Percentiles rank a stretch among this genome's conserved stretches.
phyloP scores from a whole-genome alignment of 1,284 basidiomycete species.

The Pholiota adiposa region DNA sequence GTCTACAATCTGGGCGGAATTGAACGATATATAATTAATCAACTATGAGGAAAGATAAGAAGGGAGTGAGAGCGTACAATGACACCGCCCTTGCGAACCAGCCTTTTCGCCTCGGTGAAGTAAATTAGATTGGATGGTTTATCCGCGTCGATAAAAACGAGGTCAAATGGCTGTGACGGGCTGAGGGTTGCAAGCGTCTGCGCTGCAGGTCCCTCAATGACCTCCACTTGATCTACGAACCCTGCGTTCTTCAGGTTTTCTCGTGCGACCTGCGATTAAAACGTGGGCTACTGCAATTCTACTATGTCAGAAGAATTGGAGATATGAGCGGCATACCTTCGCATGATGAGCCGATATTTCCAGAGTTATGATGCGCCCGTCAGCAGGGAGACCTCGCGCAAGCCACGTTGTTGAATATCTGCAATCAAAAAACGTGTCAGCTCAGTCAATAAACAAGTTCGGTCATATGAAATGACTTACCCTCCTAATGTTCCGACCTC shows the following conservation, averaged over 20 bases:
- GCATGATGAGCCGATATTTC: conserved; percentile 55
- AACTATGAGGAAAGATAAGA: background rate
- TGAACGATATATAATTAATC: background rate
- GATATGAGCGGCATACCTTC: conserved; percentile 34
- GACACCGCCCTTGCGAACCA: conserved; percentile 56
- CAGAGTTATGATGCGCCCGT: conserved; percentile 53
- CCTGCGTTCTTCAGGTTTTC: conserved; percentile 56
- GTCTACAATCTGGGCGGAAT: conserved; percentile 30
- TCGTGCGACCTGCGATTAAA: conserved; percentile 47
- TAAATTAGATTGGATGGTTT: conserved; percentile 53
- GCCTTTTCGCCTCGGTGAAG: conserved; percentile 58
- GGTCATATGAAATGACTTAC: conserved; percentile 35
- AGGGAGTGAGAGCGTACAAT: conserved; percentile 44
- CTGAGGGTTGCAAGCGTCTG: conserved; percentile 48
- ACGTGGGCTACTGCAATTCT: background rate
- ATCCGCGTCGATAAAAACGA: conserved; percentile 69
- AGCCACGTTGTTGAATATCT: conserved; percentile 69
- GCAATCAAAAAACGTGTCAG: background rate
- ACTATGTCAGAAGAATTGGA: background rate
- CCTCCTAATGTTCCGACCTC: conserved; percentile 69
- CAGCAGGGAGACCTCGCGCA: conserved; percentile 56
- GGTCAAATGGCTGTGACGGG: conserved; percentile 52
- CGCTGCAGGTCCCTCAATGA: conserved; percentile 54
- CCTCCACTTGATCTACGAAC: conserved; percentile 46
- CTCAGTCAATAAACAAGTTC: background rate